Conservation (phyloP, 2,329 filamentous ascomycete species). For the Penicillium paneum region DNA sequence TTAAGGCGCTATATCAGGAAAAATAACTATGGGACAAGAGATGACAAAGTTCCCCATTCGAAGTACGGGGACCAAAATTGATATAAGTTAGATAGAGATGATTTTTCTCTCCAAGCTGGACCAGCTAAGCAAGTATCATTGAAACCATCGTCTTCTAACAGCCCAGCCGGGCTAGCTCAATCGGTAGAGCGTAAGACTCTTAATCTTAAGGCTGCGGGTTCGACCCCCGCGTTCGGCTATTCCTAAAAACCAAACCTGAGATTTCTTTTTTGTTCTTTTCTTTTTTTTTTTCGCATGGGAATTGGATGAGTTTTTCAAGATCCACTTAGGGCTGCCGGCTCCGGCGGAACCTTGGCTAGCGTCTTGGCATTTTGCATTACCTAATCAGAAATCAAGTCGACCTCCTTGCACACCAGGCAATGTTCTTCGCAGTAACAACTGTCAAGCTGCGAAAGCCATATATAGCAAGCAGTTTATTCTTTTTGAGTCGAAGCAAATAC, state of each 20-base stretch:
- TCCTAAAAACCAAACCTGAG: conserved; percentile 18
- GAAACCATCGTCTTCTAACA: not conserved
- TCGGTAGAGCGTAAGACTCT: conserved; percentile 51
- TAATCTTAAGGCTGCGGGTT: conserved; percentile 47
- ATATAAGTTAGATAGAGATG: not conserved
- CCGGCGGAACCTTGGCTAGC: not conserved
- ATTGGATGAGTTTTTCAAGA: not conserved
- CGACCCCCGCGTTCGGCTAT: conserved; percentile 44
- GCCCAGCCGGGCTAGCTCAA: conserved; percentile 47
- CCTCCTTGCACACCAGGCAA: too few relatives aligned
- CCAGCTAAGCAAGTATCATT: not conserved
- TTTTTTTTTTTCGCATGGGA: not conserved
- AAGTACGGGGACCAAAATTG: not conserved
- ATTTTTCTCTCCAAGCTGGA: not conserved
- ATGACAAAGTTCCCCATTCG: not conserved
- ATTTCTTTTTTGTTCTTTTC: conserved; percentile 1
- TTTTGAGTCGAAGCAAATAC: too few relatives aligned
- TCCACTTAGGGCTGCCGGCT: not conserved
- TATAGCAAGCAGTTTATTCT: too few relatives aligned
- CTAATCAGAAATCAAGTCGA: not conserved
- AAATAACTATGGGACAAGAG: not conserved
- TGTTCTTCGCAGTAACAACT: too few relatives aligned
- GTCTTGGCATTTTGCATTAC: not conserved
- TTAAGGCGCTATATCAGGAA: too few relatives aligned
- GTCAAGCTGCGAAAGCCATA: too few relatives aligned